Evolutionary conservation across 164 flowering plant genomes (phyloP).

Genomic region (Stephania yunnanensis): DNA sequence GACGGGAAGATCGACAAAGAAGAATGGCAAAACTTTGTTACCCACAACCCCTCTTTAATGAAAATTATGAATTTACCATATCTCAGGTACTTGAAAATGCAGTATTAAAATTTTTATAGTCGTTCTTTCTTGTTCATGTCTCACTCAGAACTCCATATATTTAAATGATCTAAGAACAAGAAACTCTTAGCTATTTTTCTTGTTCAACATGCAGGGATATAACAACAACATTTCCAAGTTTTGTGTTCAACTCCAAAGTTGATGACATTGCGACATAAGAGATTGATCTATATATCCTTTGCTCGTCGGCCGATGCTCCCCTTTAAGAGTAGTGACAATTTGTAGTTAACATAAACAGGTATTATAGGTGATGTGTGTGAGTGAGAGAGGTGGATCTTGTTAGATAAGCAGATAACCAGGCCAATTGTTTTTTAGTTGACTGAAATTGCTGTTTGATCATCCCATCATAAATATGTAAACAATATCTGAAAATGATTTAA

Average conservation of each 20-base stretch:
- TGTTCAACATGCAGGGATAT: conserved; percentile 64
- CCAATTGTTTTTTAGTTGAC: background rate
- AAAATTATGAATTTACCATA: conserved; percentile 80
- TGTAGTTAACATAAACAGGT: background rate
- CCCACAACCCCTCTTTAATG: conserved; percentile 63
- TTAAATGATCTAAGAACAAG: background rate
- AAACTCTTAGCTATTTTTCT: background rate
- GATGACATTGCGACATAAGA: conserved; percentile 69
- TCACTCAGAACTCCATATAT: background rate
- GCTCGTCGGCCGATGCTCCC: background rate
- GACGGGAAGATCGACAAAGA: conserved; percentile 85
- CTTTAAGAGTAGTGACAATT: background rate
- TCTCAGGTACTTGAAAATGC: conserved; percentile 36
- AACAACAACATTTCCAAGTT: conserved; percentile 91
- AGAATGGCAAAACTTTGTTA: conserved; percentile 83
- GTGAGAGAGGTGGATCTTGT: background rate
- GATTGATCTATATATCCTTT: background rate
- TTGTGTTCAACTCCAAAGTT: conserved; percentile 83
- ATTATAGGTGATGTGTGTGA: background rate
- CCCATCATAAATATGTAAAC: background rate
- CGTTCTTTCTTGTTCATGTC: background rate
- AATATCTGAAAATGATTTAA: background rate
- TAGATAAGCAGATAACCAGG: background rate
- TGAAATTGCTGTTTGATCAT: background rate
- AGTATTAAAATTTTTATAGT: background rate